Evolutionary conservation across 495 filamentous ascomycete species (phyloP).

Genomic region (Aspergillus ellipticus): DNA sequence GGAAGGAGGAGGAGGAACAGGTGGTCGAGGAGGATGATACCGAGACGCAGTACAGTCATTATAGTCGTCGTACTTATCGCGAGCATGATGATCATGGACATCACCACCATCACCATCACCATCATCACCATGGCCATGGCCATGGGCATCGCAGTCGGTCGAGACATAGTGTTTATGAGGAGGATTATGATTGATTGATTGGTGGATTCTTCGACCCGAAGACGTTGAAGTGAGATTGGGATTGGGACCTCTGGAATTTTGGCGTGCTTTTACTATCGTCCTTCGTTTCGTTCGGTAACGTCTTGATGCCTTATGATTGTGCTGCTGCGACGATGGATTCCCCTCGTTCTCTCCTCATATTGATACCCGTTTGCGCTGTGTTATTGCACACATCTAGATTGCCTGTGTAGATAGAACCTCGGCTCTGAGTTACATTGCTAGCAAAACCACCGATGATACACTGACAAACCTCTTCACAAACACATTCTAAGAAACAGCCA

Average conservation of each 20-base stretch:
- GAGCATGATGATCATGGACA: slow-evolving; percentile 17
- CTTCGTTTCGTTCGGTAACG: too few relatives aligned
- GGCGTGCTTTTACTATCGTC: too few relatives aligned
- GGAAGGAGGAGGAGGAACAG: background rate
- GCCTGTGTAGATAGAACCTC: too few relatives aligned
- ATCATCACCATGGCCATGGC: slow-evolving; percentile 11
- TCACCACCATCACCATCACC: slow-evolving; percentile 14
- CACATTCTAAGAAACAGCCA: too few relatives aligned
- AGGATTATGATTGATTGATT: background rate
- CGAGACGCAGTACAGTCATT: slow-evolving; percentile 8
- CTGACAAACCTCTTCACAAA: too few relatives aligned
- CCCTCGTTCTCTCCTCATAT: too few relatives aligned
- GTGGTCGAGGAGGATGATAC: background rate
- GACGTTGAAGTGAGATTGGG: background rate
- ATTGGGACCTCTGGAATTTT: background rate
- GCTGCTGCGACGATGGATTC: background rate
- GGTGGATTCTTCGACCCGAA: too few relatives aligned
- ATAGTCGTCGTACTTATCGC: slow-evolving; percentile 16
- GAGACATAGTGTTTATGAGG: slow-evolving; percentile 14
- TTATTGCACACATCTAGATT: too few relatives aligned
- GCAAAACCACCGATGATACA: too few relatives aligned
- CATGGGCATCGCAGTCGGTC: slow-evolving; percentile 26
- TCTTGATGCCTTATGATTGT: too few relatives aligned
- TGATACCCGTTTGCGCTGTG: too few relatives aligned
- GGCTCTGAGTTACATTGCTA: too few relatives aligned